These are phyloP conservation scores for Botrytis fabae DNA, from an alignment of 2,329 filamentous ascomycete genomes.

Conservation along the genomic window DNA sequence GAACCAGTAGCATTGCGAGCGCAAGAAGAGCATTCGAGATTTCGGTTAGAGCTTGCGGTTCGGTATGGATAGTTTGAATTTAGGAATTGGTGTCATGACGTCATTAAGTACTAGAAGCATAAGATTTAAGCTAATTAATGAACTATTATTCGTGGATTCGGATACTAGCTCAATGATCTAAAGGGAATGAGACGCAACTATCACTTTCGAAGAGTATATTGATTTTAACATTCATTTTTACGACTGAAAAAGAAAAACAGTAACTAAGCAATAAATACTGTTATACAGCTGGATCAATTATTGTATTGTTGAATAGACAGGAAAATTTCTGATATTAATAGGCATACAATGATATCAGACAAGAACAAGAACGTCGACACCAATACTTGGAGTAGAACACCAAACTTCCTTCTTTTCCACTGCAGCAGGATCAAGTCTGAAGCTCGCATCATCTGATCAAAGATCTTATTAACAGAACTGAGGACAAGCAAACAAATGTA, in stretches of 20 bases:
- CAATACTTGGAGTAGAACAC: not conserved
- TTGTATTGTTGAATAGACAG: not conserved
- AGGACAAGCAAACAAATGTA: not conserved
- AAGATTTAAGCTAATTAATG: too few species aligned
- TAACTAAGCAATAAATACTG: not conserved
- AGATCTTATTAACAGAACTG: too few species aligned
- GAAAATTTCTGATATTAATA: rapidly evolving
- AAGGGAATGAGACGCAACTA: not conserved
- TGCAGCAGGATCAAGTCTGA: not conserved
- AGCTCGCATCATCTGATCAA: not conserved
- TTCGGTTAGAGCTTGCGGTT: not conserved
- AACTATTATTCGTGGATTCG: not conserved
- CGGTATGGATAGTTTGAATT: not conserved
- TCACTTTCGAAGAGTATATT: not conserved
- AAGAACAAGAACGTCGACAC: not conserved
- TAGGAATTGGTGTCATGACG: not conserved
- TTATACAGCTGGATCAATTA: not conserved
- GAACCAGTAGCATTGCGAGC: not conserved
- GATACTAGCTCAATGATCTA: not conserved
- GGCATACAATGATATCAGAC: not conserved
- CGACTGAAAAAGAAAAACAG: not conserved
- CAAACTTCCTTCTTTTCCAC: not conserved
- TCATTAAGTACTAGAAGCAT: not conserved
- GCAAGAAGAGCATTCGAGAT: not conserved
- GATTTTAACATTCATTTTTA: not conserved